Evolutionary conservation across 2,329 filamentous ascomycete genomes (phyloP), one percentile per base, ranked within the genome.

Genomic region (Aspergillus bombycis): DNA sequence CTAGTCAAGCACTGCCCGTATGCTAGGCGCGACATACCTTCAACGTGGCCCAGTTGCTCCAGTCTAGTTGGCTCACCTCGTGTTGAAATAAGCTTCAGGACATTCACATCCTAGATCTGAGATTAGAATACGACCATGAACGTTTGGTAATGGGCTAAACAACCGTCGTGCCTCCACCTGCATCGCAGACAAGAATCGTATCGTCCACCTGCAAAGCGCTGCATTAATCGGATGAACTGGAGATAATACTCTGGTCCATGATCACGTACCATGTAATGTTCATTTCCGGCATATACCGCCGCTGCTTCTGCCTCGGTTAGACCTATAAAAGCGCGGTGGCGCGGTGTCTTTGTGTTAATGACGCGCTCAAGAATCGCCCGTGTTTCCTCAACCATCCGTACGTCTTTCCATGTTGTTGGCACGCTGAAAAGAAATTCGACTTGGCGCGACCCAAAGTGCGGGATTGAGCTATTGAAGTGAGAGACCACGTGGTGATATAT

Each of bases 301-400:
- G 84, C 83, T 6, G 84, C 84, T 67, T 85, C 84, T 0, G 84
- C 83, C 70, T 86, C 83, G 0, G 84, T 85, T 19, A 86, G 72
- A 0, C 81, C 82, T 57, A 85, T 82, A 0, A 64, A 72, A 4
- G 79, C 76, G 2, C 64, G 71, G 68, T 85, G 82, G 32, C 72
- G 68, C 0, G 65, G 62, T 26, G 65, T 67, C 55, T 68, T 69
- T 14, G 68, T 68, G 63, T 75, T 74, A 16, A 78, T 74, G 3
- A 74, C 75, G 1, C 58, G 54, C 58, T 71, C 61, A 3, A 79
- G 71, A 2, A 77, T 68, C 8, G 48, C 55, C n/a, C 72, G 64
- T 11, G 74, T 78, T 53, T 77, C 70, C 43, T 75, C 74, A 23
- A 79, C 71, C 63, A 79, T 77, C 6, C 71, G 68, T 21, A 75